Evolutionary conservation across 495 filamentous ascomycete species (phyloP).

Genomic region (Penicillium macrosclerotiorum): DNA sequence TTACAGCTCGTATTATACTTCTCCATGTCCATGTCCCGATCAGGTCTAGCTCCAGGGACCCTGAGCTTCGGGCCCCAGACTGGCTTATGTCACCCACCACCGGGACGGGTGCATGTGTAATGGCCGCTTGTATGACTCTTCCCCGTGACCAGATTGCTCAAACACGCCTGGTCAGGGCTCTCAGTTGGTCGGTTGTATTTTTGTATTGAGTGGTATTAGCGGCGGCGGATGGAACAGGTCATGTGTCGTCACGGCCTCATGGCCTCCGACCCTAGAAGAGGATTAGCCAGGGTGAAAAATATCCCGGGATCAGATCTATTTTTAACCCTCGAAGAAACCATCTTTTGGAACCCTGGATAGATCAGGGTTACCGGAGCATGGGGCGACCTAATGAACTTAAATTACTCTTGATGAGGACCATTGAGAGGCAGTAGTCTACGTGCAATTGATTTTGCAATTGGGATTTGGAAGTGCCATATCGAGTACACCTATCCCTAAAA

Average conservation of each 20-base stretch:
- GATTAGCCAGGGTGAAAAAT: constrained; percentile 2
- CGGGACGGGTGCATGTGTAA: neutral
- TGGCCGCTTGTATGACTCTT: neutral
- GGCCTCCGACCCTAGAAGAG: constrained; percentile 1
- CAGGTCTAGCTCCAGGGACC: constrained; percentile 23
- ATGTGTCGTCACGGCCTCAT: neutral
- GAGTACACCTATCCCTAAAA: no score
- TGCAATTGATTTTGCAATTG: no score
- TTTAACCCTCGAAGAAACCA: neutral
- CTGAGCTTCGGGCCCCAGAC: constrained; percentile 4
- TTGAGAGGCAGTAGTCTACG: no score
- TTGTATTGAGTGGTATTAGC: neutral
- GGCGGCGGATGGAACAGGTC: neutral
- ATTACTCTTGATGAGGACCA: no score
- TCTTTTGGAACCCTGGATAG: neutral
- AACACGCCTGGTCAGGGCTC: no score
- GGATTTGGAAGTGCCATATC: no score
- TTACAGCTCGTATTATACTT: constrained; percentile 3
- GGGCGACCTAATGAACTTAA: no score
- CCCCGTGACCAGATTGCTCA: no score
- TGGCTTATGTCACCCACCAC: neutral
- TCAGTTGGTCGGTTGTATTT: neutral
- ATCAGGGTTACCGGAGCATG: no score
- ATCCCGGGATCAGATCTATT: no score
- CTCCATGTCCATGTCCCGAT: constrained; percentile 9